Conservation (phyloP, 257 asterid species). For the Capsicum pubescens region DNA sequence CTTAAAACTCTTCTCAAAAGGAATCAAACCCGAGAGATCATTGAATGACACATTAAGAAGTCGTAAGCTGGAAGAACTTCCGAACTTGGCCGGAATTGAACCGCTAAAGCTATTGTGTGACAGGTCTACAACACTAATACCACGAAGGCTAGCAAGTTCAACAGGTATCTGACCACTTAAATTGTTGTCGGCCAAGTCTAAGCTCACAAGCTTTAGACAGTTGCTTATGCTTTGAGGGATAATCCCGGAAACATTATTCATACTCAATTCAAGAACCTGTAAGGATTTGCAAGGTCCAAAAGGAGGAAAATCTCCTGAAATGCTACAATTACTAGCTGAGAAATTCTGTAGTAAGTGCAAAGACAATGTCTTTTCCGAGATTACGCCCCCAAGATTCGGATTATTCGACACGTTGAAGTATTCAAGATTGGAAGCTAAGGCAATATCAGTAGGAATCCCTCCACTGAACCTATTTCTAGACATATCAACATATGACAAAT, state of each 20-base stretch:
- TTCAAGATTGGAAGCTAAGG: slow-evolving; percentile 57
- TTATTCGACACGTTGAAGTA: slow-evolving; percentile 81
- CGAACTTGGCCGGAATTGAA: slow-evolving; percentile 59
- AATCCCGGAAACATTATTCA: slow-evolving; percentile 69
- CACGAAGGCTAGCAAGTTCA: slow-evolving; percentile 63
- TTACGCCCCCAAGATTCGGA: slow-evolving; percentile 68
- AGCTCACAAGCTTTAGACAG: slow-evolving; percentile 61
- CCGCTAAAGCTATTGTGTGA: slow-evolving; percentile 73
- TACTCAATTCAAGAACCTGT: slow-evolving; percentile 68
- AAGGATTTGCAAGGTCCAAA: slow-evolving; percentile 65
- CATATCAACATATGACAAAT: slow-evolving; percentile 72
- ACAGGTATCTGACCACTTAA: slow-evolving; percentile 74
- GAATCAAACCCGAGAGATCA: slow-evolving; percentile 81
- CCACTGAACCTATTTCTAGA: slow-evolving; percentile 79
- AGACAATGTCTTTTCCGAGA: slow-evolving; percentile 68
- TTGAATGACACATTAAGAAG: slow-evolving; percentile 82
- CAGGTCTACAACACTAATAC: slow-evolving; percentile 55
- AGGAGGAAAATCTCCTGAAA: slow-evolving; percentile 74
- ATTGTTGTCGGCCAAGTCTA: slow-evolving; percentile 70
- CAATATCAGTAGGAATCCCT: slow-evolving; percentile 63
- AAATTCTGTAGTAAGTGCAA: slow-evolving; percentile 68
- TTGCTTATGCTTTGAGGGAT: slow-evolving; percentile 63
- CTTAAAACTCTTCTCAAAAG: slow-evolving; percentile 51
- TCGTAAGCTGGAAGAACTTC: slow-evolving; percentile 55
- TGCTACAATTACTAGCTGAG: slow-evolving; percentile 72